Percentiles rank a stretch among this genome's conserved stretches.
Evolutionary conservation across 2,329 filamentous ascomycete genomes (phyloP).

Genomic region (Tympanopsis confertula): DNA sequence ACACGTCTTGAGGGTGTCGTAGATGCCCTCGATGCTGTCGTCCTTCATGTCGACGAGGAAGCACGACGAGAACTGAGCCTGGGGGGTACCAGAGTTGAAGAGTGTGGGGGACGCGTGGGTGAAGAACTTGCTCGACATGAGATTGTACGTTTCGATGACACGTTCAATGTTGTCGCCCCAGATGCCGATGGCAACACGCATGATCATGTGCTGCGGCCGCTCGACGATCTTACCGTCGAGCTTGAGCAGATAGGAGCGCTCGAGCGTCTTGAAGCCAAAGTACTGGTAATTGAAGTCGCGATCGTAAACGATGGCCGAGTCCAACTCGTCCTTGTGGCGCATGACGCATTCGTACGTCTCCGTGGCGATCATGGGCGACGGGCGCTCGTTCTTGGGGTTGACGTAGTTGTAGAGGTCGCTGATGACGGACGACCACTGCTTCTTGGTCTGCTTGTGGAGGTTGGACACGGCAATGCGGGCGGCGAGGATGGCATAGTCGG

Average conservation of each 20-base stretch:
- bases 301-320: constrained; percentile 98
- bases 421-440: constrained; percentile 95
- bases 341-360: constrained; percentile 85
- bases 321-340: constrained; percentile 91
- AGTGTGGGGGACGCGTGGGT: constrained; percentile 95
- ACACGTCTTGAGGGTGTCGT: constrained; percentile 97
- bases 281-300: constrained; percentile 99
- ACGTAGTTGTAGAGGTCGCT: constrained; percentile 89
- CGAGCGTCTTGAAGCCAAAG: constrained; percentile 98
- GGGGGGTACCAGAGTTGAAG: constrained; percentile 93
- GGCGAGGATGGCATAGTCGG: constrained; percentile 96
- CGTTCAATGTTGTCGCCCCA: constrained; percentile 91
- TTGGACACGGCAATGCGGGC: constrained; percentile 98
- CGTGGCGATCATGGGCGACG: constrained; percentile 89
- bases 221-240: constrained; percentile 93
- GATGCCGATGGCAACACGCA: constrained; percentile 96
- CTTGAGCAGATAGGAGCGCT: constrained; percentile 92
- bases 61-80: constrained; percentile 90
- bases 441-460: constrained; percentile 99
- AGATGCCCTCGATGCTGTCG: constrained; percentile 98
- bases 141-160: constrained; percentile 93
- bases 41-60: constrained; percentile 99
- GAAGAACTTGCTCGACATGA: constrained; percentile 98
- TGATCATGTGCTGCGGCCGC: constrained; percentile 97
- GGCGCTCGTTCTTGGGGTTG: constrained; percentile 78